Evolutionary conservation across 140 eudicot species (phyloP).

Genomic region (Senecio squalidus): DNA sequence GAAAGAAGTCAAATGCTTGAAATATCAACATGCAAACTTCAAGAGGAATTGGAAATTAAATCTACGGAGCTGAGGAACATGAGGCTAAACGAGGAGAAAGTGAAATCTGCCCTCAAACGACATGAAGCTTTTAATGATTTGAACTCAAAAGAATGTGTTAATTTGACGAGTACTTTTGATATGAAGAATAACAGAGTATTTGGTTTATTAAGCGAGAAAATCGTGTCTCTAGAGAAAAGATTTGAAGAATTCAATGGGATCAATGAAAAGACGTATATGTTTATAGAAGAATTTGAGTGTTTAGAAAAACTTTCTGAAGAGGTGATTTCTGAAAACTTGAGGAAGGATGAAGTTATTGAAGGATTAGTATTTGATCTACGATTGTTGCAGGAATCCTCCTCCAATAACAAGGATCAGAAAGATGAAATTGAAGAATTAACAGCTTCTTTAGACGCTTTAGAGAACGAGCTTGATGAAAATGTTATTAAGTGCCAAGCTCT

Average conservation of each 20-base stretch:
- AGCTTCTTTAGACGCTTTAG: conserved; percentile 45
- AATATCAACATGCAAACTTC: conserved; percentile 29
- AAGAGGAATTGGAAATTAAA: conserved; percentile 34
- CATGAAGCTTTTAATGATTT: conserved; percentile 25
- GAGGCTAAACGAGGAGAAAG: conserved; percentile 42
- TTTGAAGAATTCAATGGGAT: conserved; percentile 34
- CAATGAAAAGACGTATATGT: conserved; percentile 22
- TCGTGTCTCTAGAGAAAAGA: conserved; percentile 29
- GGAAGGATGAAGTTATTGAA: conserved; percentile 73
- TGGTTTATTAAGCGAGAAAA: conserved; percentile 20
- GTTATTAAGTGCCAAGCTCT: conserved; percentile 41
- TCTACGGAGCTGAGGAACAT: conserved; percentile 31
- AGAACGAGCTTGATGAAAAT: conserved; percentile 50
- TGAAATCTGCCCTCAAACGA: conserved; percentile 38
- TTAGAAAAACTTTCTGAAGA: conserved; percentile 45
- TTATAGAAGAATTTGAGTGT: conserved; percentile 36
- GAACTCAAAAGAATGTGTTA: conserved; percentile 27
- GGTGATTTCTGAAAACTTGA: conserved; percentile 33
- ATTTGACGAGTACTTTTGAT: conserved; percentile 27
- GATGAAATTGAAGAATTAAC: conserved; percentile 52
- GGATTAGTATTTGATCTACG: conserved; percentile 71
- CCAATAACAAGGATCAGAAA: conserved; percentile 57
- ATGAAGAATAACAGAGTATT: conserved; percentile 22
- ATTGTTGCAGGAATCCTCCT: conserved; percentile 74
- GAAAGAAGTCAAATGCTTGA: conserved; percentile 36